Conservation (phyloP, 2,329 filamentous ascomycete genomes). For the Stachybotrys echinatus region DNA sequence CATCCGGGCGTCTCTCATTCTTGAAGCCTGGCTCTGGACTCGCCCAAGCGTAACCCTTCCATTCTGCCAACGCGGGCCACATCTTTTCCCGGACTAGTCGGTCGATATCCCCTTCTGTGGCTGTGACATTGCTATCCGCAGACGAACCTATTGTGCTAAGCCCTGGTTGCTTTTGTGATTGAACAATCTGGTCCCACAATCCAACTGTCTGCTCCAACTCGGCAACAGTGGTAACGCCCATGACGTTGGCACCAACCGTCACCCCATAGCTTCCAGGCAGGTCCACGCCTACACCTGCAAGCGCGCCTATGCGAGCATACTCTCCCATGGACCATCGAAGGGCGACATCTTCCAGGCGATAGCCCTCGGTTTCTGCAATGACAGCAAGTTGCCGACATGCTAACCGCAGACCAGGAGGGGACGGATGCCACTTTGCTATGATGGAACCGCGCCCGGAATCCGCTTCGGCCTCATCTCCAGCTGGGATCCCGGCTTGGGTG, state of each 20-base stretch:
- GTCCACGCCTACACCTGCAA: not conserved
- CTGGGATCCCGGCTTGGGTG: not conserved
- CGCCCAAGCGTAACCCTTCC: not conserved
- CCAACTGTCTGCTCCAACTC: constrained; percentile 1
- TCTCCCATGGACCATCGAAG: not conserved
- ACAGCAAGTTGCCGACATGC: not conserved
- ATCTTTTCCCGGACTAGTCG: constrained; percentile 1
- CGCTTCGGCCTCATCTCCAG: not conserved
- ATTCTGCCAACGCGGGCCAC: constrained; percentile 1
- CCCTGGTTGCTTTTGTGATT: not conserved
- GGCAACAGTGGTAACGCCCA: not conserved
- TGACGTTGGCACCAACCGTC: not conserved
- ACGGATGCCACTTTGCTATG: constrained; percentile 1
- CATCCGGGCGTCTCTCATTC: not conserved
- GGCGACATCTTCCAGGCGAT: not conserved
- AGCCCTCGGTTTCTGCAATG: not conserved
- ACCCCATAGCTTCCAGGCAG: not conserved
- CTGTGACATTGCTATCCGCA: not conserved
- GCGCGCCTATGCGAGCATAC: not conserved
- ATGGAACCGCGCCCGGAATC: not conserved
- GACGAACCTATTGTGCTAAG: not conserved
- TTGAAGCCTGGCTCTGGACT: not conserved
- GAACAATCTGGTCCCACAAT: constrained; percentile 1
- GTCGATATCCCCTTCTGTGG: not conserved
- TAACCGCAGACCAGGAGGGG: not conserved